phyloP scores from a whole-genome alignment of 345 rosid species.

The Eucalyptus sp. region DNA sequence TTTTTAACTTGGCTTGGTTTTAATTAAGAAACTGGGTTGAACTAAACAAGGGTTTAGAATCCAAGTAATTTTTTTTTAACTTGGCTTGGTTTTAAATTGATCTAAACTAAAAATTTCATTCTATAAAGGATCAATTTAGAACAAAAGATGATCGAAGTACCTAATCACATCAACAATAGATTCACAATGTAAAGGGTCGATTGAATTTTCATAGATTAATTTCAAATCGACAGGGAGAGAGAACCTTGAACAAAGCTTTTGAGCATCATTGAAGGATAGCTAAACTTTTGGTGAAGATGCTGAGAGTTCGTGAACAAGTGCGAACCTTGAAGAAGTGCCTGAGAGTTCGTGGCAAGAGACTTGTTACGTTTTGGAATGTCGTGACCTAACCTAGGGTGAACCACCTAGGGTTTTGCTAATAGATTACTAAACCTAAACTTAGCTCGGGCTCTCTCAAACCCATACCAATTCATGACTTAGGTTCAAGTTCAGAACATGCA shows the following conservation, averaged over 20 bases:
- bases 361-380: background rate
- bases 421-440: too few species aligned
- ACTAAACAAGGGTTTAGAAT: background rate
- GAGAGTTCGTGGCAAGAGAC: background rate
- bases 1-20: too few species aligned
- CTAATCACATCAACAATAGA: background rate
- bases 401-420: fast-evolving
- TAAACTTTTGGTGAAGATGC: background rate
- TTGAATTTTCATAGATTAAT: background rate
- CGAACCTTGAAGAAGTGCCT: background rate
- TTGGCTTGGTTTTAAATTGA: background rate
- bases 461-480: too few species aligned
- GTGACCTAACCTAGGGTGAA: too few species aligned
- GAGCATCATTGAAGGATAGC: background rate
- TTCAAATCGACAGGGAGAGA: background rate
- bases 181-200: background rate
- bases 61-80: background rate
- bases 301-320: background rate
- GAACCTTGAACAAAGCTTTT: background rate
- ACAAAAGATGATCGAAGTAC: background rate
- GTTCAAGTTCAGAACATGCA: too few species aligned
- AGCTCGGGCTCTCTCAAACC: fast-evolving
- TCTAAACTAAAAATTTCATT: background rate
- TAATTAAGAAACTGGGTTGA: background rate
- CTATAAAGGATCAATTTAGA: background rate